Conservation (phyloP, 2,329 filamentous ascomycete genomes). For the Alternaria sp. region DNA sequence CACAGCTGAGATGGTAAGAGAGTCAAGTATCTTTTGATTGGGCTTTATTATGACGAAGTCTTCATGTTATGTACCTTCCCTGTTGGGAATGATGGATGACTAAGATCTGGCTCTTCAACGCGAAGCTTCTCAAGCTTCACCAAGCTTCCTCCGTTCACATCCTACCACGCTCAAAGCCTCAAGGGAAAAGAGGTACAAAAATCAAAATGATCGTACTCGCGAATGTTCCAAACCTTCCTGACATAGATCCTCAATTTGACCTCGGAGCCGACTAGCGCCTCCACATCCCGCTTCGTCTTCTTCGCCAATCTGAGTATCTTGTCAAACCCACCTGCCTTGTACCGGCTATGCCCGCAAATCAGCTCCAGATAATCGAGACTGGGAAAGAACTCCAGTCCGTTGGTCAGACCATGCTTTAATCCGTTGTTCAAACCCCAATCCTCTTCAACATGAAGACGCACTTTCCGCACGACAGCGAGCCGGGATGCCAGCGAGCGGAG, state of each 20-base stretch:
- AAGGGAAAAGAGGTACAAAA: background rate
- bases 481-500: background rate
- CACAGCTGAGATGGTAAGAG: background rate
- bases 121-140: background rate
- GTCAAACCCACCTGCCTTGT: background rate
- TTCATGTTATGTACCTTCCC: slow-evolving; percentile 3
- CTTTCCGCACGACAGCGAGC: background rate
- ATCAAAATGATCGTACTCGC: background rate
- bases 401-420: background rate
- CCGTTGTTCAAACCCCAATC: background rate
- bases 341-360: background rate
- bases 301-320: background rate
- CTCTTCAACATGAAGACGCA: background rate
- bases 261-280: background rate
- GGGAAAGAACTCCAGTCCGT: background rate
- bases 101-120: background rate
- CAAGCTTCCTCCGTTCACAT: background rate
- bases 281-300: background rate
- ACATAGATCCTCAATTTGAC: background rate
- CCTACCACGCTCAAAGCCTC: background rate
- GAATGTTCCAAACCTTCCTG: background rate
- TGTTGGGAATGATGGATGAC: slow-evolving; percentile 5
- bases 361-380: background rate
- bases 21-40: background rate
- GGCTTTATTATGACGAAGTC: background rate